Evolutionary conservation across 1,284 basidiomycete genomes (phyloP), one percentile per base, ranked within the genome.

Genomic region (Amylostereum chailletii): DNA sequence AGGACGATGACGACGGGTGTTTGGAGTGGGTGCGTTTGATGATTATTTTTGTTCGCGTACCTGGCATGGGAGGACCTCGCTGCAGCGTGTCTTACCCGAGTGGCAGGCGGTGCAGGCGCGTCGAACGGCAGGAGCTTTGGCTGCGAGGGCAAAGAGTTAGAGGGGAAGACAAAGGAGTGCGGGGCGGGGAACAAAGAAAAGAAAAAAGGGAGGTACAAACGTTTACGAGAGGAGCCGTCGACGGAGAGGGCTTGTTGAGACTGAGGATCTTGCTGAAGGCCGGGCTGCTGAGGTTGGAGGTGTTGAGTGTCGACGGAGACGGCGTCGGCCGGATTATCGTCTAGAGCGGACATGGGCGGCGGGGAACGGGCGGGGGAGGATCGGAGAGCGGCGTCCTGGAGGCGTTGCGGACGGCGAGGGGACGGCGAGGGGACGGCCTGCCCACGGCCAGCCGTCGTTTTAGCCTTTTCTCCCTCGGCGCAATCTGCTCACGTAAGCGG

Each of bases 101-200:
- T 88, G 86, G 66, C 85, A 88, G n/a, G 85, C 81, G 42, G 79
- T 76, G 56, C 84, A 87, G 0, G 84, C 84, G 55, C 85, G 74
- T 55, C 84, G 77, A 46, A 87, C 84, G 40, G 84, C 86, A 42
- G 84, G 84, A 43, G 80, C 82, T 66, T 86, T 86, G 53, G 83
- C 84, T 86, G 60, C 52, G 49, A 42, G 55, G 44, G 55, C 47
- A 57, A 46, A 52, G 53, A 51, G 37, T 58, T 46, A 57, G 55
- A 45, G 43, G 48, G 55, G 53, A 52, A 34, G 43, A 52, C 44
- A 26, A 48, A 47, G 30, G 49, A 51, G 45, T 53, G 53, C 33
- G 53, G 44, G 19, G 40, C 42, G 54, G 4, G 50, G 50, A 34
- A 61, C 57, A 19, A 19, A 19, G 53, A 8, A 46, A 8, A 42